Percentiles rank a stretch among this genome's conserved stretches.
phyloP scores from a whole-genome alignment of 1,284 basidiomycete species.

The Tremellales sp. region DNA sequence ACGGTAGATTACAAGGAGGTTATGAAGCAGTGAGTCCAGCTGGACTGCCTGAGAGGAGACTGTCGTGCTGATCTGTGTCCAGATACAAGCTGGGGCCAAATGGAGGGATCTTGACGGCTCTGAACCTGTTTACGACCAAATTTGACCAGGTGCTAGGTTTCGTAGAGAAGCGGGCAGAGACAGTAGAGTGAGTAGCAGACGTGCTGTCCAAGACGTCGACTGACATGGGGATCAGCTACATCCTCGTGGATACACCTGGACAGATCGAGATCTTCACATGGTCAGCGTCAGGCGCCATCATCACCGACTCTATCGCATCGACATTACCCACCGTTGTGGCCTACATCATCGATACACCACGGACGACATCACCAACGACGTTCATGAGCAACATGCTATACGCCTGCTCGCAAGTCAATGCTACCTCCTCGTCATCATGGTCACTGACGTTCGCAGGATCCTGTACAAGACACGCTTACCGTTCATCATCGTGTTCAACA shows the following conservation, averaged over 20 bases:
- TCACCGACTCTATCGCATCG: conserved; percentile 95
- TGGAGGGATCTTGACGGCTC: conserved; percentile 92
- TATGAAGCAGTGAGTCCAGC: conserved; percentile 88
- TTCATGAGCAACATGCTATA: conserved; percentile 99
- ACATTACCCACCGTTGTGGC: conserved; percentile 91
- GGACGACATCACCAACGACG: conserved; percentile 90
- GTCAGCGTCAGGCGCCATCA: conserved; percentile 97
- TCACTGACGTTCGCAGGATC: conserved; percentile 63
- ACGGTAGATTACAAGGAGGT: conserved; percentile 97
- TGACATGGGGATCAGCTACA: conserved; percentile 63
- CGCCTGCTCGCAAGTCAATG: conserved; percentile 76
- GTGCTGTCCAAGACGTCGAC: too few species aligned
- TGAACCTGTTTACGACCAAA: conserved; percentile 98
- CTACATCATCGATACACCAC: conserved; percentile 95
- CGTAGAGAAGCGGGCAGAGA: conserved; percentile 83
- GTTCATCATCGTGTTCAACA: conserved; percentile 98
- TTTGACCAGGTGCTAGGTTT: conserved; percentile 94
- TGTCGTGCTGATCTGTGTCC: conserved; percentile 13
- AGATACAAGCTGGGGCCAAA: conserved; percentile 98
- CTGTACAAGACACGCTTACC: conserved; percentile 97
- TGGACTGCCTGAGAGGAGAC: background rate
- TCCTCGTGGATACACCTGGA: conserved; percentile 94
- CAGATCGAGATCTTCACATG: conserved; percentile 99
- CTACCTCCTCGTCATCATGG: too few species aligned
- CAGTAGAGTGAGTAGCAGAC: conserved; percentile 68